Conservation (phyloP, 2,329 filamentous ascomycete species). For the Mycosphaerella sp. region DNA sequence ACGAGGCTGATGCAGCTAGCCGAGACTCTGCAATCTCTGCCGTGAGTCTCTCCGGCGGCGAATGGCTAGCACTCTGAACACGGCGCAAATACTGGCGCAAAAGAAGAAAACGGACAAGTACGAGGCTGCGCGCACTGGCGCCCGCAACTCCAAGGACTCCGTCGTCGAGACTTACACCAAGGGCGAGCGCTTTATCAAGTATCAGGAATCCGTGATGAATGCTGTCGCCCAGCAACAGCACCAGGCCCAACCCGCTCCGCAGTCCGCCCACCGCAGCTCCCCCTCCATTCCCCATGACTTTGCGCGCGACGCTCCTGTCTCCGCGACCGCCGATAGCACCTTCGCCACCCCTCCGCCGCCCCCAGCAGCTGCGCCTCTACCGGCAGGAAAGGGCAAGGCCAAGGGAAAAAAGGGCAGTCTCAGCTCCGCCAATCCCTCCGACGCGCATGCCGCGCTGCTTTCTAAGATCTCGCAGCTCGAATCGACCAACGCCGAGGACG, state of each 20-base stretch:
- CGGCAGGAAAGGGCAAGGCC: constrained; percentile 63
- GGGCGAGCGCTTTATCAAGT: constrained; percentile 8
- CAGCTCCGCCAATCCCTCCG: constrained; percentile 77
- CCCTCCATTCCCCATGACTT: constrained; percentile 22
- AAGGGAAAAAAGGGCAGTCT: constrained; percentile 48
- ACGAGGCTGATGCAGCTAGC: constrained; percentile 1
- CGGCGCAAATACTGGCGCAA: constrained; percentile 10
- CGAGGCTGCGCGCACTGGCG: constrained; percentile 6
- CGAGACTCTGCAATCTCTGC: constrained; percentile 6
- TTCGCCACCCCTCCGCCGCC: constrained; percentile 32
- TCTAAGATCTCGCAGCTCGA: constrained; percentile 94
- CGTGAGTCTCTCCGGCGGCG: constrained; percentile 1
- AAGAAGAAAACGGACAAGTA: constrained; percentile 10
- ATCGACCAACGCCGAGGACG: constrained; percentile 85
- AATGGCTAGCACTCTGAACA: constrained; percentile 8
- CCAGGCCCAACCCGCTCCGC: constrained; percentile 9
- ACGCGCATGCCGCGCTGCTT: constrained; percentile 84
- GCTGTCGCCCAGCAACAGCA: constrained; percentile 9
- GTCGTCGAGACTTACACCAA: constrained; percentile 8
- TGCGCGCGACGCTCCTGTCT: constrained; percentile 20
- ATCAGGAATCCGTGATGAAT: constrained; percentile 11
- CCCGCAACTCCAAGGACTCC: constrained; percentile 5
- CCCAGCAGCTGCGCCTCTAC: constrained; percentile 40
- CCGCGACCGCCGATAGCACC: constrained; percentile 24
- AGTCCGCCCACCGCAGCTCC: constrained; percentile 7